A percentile compares a stretch with the other conserved stretches of the same genome.
phyloP scores from a whole-genome alignment of 2,329 filamentous ascomycete species.

The Colletotrichum endophyticum region DNA sequence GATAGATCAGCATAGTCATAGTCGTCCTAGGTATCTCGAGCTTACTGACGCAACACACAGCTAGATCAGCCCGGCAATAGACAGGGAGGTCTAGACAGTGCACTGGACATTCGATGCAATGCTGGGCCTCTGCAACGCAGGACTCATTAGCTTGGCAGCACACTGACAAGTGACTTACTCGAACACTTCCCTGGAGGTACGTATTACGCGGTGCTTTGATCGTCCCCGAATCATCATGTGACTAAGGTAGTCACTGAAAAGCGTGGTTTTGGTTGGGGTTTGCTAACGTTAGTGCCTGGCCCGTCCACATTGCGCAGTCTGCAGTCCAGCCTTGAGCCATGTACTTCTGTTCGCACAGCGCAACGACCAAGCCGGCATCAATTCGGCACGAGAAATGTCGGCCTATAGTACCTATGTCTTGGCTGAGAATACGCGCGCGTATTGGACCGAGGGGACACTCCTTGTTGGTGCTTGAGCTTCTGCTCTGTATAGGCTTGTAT shows the following conservation, averaged over 20 bases:
- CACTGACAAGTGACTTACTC: neutral
- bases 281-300: neutral
- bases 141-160: neutral
- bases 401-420: neutral
- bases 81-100: neutral
- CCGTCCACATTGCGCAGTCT: neutral
- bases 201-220: neutral
- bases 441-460: neutral
- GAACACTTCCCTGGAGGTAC: neutral
- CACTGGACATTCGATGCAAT: neutral
- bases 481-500: neutral
- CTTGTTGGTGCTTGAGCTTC: neutral
- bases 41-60: neutral
- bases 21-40: too few species aligned
- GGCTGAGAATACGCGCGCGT: neutral
- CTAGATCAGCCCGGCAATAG: neutral
- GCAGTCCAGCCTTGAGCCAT: neutral
- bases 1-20: neutral
- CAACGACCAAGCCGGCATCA: neutral
- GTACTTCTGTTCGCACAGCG: neutral
- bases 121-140: neutral
- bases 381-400: neutral
- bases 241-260: neutral
- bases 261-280: neutral
- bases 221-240: neutral